These are phyloP conservation scores for Schizophyllum amplum DNA, from an alignment of 1,284 basidiomycete species.

Conservation along the genomic window DNA sequence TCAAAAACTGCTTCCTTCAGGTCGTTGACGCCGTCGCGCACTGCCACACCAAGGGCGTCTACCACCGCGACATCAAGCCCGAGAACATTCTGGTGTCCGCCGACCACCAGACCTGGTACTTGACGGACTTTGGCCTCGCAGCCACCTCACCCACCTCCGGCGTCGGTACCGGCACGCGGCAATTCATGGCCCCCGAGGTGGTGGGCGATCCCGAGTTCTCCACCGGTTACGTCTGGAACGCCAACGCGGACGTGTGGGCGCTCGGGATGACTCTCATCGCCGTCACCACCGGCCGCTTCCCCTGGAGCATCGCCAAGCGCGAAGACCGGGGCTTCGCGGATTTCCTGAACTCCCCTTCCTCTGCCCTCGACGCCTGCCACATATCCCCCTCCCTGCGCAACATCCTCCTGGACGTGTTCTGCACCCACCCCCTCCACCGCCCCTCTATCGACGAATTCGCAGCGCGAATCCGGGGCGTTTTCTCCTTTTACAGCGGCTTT, in stretches of 20 bases:
- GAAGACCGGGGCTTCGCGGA: slow-evolving; percentile 53
- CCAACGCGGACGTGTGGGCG: slow-evolving; percentile 33
- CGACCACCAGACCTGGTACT: slow-evolving; percentile 19
- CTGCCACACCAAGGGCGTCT: slow-evolving; percentile 49
- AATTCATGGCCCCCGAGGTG: slow-evolving; percentile 76
- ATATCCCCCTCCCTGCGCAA: slow-evolving; percentile 1
- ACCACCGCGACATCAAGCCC: slow-evolving; percentile 68
- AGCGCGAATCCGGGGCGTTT: not conserved
- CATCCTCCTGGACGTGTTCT: not conserved
- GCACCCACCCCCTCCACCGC: not conserved
- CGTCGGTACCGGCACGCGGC: slow-evolving; percentile 74
- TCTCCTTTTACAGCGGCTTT: not conserved
- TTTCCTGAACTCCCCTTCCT: slow-evolving; percentile 45
- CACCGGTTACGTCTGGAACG: slow-evolving; percentile 13
- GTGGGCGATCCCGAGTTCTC: slow-evolving; percentile 3
- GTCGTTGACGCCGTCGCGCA: slow-evolving; percentile 54
- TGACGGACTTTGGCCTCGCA: slow-evolving; percentile 26
- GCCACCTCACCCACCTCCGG: slow-evolving; percentile 55
- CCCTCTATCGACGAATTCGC: not conserved
- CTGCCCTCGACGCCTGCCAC: slow-evolving; percentile 28
- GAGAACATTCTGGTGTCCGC: slow-evolving; percentile 56
- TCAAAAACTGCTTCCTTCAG: slow-evolving; percentile 45
- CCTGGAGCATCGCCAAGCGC: slow-evolving; percentile 37
- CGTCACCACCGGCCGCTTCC: not conserved
- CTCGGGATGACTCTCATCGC: not conserved